Base-by-base conservation (phyloP, 1,284 basidiomycete species). In the Puccinia novopanici region DNA sequence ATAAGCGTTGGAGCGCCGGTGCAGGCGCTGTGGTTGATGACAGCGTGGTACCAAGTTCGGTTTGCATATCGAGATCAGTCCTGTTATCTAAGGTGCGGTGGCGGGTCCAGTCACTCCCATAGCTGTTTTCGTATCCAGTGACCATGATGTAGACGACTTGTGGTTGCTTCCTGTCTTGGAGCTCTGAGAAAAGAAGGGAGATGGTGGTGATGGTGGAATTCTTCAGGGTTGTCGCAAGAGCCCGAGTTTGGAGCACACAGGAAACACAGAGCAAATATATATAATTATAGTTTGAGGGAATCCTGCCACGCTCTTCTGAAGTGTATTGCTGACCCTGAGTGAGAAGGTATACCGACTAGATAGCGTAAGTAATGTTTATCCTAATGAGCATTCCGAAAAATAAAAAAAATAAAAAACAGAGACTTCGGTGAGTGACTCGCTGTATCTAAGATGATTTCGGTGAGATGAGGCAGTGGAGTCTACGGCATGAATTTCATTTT, bases 41-140 rank as follows among this genome's bases (percentile, higher is more conserved):
- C 45, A 71, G 27, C 4, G 52, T 71, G 30, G 65, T 70, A 13
- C 63, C 65, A 34, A 71, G 27, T 59, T 70, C 63, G 15, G 63
- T 78, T 22, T 37, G 27, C 55, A 61, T 45, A 22, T 78, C 76
- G 19, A 68, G 22, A 57, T 59, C 67, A 9, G 52, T 59, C 50
- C 42, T 45, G 55, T 22, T 40, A n/a, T 67, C 65, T 10, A 48
- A 34, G 48, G 34, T 54, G 19, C 52, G 76, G 13, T 45, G n/a
- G 50, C 76, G 76, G 45, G 76, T 78, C 76, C 76, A 78, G 55
- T 78, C 76, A 55, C 76, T 78, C 12, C 65, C 76, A 61, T 78
- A 78, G n/a, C 24, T 48, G 40, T 45, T 55, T 55, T 52, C 34
- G 50, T 71, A 71, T 34, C 34, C 68, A 55, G 68, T 54, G 19